Evolutionary conservation across 1,284 basidiomycete species (phyloP), one percentile per base, ranked within the genome.

Genomic region (Uromyces viciae-fabae): DNA sequence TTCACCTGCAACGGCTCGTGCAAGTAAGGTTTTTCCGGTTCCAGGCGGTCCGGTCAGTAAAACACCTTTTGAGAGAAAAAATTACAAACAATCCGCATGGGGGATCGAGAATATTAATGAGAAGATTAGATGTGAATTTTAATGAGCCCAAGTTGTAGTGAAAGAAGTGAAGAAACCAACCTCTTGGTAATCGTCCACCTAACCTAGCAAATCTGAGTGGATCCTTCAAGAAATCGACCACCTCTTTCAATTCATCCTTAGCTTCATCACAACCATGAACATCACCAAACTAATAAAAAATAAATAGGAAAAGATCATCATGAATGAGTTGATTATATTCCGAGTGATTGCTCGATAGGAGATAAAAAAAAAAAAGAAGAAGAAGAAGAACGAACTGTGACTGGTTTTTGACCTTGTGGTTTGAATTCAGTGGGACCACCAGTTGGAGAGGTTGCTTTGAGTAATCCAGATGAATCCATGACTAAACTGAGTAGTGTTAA

Each of bases 1-100:
- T 87, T 99, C 95, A 76, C 97, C 97, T 19, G 96, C 96, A 7
- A 98, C 93, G 15, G 96, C 96, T 82, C 95, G 89, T 3, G 96
- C 96, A 17, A 99, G 89, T 89, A 98, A 91, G 0, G 96, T 99
- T 88, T 98, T 98, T 85, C 96, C 96, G 28, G 96, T 98, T 84
- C 95, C 94, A 14, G 84, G 83, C 36, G 84, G 87, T 9, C 86
- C 86, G 82, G 84, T 84, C 36, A 84, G 84, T 68, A 86, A 81
- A n/a, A 85, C 83, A 81, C 84, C 36, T 38, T n/a, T 22, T 22
- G 28, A 38, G 22, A 36, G 33, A 28, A 40, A 40, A 36, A 64
- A 36, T 22, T 19, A 28, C 9, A 31, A n/a, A 33, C 42, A 31
- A 2, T 17, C 43, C n/a, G 28, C 43, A 33, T 40, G 66, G 7